Base-by-base conservation (phyloP, 768 basidiomycete genomes). In the Pleurotus citrinopileatus region DNA sequence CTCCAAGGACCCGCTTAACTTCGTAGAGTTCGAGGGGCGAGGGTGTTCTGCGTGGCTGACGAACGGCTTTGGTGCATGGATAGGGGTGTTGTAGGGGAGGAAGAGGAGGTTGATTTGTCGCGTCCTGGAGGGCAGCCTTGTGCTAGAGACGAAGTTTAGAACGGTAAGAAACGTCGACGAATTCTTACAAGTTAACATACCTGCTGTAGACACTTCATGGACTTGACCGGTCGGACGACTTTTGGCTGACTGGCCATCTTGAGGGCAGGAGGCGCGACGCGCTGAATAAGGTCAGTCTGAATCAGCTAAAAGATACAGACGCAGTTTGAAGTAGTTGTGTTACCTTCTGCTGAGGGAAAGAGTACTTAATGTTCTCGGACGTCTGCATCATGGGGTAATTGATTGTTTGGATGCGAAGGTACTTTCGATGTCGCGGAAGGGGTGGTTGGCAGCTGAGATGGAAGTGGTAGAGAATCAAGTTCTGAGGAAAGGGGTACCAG, bases 21-120 rank as follows among this genome's bases (percentile, higher is more conserved):
- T 63, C 66, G 13, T 66, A 51, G 5, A 40, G 38, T 9, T 40
- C 38, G 38, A 40, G 38, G 17, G 38, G 38, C 7, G 13, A 12
- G 17, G 38, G 13, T 13, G 38, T n/a, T 19, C 17, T 40, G 38
- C 38, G 38, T 19, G 10, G 38, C 13, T 32, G 29, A 32, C 7
- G 29, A 32, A 6, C 7, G 8, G 7, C 38, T 19, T 19, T 19
- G 10, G 38, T n/a, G n/a, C n/a, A 40, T 7, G 38, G 19, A 40
- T 40, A 40, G 38, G 38, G 38, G 38, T 19, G 38, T 12, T 12
- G 38, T n/a, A 15, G 15, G 38, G 29, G 29, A 32, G 29, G 29
- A 6, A 13, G 13, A 32, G 38, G 15, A n/a, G 7, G 38, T 12
- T 40, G 10, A 19, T 40, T 40, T 7, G 38, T 40, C 13, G 38